Evolutionary conservation across 176 grass and related monocot genomes (phyloP).

Genomic region (Stipa capillata): DNA sequence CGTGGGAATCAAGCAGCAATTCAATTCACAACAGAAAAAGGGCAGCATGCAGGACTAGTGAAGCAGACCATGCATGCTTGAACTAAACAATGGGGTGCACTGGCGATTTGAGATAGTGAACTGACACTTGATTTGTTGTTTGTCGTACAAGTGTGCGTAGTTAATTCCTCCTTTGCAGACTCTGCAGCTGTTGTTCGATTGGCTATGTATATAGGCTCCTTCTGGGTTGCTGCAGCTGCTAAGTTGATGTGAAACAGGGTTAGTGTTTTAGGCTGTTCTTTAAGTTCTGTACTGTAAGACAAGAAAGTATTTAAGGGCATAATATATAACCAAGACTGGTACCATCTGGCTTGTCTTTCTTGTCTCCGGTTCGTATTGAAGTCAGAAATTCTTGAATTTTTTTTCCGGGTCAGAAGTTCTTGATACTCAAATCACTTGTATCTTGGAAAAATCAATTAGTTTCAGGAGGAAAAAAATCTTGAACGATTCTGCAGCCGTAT

Average conservation of each 20-base stretch:
- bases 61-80: neutral
- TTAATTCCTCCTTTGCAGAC: neutral
- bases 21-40: neutral
- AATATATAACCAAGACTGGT: neutral
- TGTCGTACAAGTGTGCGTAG: neutral
- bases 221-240: slow-evolving; percentile 24
- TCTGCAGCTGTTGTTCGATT: neutral
- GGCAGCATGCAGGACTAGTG: neutral
- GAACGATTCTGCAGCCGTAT: neutral
- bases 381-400: too few species aligned
- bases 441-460: too few species aligned
- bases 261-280: neutral
- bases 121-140: neutral
- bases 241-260: neutral
- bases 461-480: too few species aligned
- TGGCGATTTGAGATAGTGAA: neutral
- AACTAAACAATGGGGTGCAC: slow-evolving; percentile 21
- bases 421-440: neutral
- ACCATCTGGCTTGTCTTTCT: neutral
- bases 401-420: too few species aligned
- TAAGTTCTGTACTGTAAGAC: neutral
- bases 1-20: slow-evolving; percentile 17
- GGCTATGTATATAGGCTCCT: neutral
- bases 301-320: neutral
- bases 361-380: neutral